These are phyloP conservation scores for Epichloe festucae DNA, from an alignment of 2,329 filamentous ascomycete genomes.

Conservation along the genomic window DNA sequence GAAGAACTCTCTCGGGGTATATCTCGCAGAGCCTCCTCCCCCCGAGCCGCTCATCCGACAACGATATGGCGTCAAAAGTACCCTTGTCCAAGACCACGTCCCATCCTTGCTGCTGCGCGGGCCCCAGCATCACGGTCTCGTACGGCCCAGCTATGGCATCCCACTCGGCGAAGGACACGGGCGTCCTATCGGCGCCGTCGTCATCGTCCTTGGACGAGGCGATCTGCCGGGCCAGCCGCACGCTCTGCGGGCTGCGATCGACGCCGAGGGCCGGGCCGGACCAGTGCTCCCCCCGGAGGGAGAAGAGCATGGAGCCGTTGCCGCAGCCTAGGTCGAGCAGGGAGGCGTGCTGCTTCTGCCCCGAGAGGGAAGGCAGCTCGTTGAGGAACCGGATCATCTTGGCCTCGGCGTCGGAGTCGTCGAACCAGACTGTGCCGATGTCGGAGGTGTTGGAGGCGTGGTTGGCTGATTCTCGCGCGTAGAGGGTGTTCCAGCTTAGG, in stretches of 20 bases:
- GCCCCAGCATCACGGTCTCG: constrained; percentile 20
- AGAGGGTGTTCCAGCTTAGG: constrained; percentile 63
- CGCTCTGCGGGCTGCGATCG: constrained; percentile 69
- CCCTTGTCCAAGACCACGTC: constrained; percentile 96
- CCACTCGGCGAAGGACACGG: constrained; percentile 42
- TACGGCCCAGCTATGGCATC: constrained; percentile 42
- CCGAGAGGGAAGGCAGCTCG: constrained; percentile 4
- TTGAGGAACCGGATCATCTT: constrained; percentile 47
- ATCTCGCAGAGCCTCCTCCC: constrained; percentile 56
- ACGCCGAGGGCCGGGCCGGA: constrained; percentile 64
- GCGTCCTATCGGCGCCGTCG: constrained; percentile 9
- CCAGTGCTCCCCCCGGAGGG: constrained; percentile 56
- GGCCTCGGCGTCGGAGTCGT: constrained; percentile 76
- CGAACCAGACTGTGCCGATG: constrained; percentile 91
- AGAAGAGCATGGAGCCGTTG: constrained; percentile 83
- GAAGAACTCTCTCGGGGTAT: constrained; percentile 57
- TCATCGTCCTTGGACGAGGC: constrained; percentile 17
- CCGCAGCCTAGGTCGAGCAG: constrained; percentile 87
- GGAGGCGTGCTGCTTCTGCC: constrained; percentile 26
- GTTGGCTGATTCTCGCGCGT: constrained; percentile 58
- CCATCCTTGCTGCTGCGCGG: constrained; percentile 41
- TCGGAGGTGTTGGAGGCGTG: constrained; percentile 59
- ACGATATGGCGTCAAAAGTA: constrained; percentile 87
- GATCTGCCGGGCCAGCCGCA: constrained; percentile 60
- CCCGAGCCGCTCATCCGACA: constrained; percentile 45